phyloP scores from a whole-genome alignment of 2,329 filamentous ascomycete genomes.

The Talaromyces albobiverticillius region DNA sequence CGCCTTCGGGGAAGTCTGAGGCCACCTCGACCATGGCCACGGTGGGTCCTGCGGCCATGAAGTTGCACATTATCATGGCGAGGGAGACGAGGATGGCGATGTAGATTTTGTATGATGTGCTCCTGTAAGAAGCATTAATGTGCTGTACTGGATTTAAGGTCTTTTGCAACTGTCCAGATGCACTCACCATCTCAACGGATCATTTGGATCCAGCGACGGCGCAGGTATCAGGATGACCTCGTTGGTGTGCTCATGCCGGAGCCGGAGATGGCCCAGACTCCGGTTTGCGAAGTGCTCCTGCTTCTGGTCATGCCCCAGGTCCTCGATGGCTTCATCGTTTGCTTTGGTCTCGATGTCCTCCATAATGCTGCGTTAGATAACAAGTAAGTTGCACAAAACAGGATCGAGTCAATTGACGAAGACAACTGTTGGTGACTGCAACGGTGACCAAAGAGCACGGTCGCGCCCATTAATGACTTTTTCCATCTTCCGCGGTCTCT shows the following conservation, averaged over 20 bases:
- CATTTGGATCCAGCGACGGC: constrained; percentile 51
- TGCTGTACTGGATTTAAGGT: too few relatives aligned
- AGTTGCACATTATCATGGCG: constrained; percentile 57
- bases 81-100: constrained; percentile 39
- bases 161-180: neutral
- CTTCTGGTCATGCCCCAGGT: too few relatives aligned
- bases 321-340: too few relatives aligned
- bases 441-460: too few relatives aligned
- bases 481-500: neutral
- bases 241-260: constrained; percentile 31
- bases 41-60: constrained; percentile 55
- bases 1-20: constrained; percentile 36
- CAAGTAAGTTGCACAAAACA: too few relatives aligned
- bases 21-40: constrained; percentile 52
- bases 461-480: too few relatives aligned
- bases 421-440: too few relatives aligned
- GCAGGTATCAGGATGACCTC: constrained; percentile 52
- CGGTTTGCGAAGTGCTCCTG: too few relatives aligned
- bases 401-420: too few relatives aligned
- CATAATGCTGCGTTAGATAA: too few relatives aligned
- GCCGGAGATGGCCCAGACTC: constrained; percentile 11
- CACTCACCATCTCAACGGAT: constrained; percentile 51
- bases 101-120: constrained; percentile 30
- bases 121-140: neutral
- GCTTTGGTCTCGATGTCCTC: too few relatives aligned